Percentiles rank a stretch among this genome's conserved stretches.
Evolutionary conservation across 495 filamentous ascomycete species (phyloP).

Genomic region (Chaetomidium leptoderma): DNA sequence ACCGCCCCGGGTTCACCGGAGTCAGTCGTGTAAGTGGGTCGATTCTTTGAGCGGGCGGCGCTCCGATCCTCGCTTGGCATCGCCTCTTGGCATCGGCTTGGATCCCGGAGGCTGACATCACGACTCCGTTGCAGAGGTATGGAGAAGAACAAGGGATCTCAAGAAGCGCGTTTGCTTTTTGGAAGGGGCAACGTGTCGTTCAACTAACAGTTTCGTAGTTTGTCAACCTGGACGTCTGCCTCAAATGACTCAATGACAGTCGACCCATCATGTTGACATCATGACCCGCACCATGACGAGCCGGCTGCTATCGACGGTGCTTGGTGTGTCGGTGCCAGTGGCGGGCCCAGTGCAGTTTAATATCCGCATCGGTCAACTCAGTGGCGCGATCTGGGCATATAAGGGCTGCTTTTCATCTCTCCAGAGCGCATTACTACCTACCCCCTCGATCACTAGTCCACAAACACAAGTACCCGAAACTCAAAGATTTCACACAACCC

Average conservation of each 20-base stretch:
- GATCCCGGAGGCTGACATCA: background rate
- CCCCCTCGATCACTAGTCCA: background rate
- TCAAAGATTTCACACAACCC: background rate
- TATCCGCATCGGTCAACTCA: background rate
- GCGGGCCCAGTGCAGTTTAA: background rate
- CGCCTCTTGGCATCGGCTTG: background rate
- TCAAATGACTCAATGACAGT: background rate
- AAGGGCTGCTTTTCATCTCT: background rate
- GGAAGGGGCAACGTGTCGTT: background rate
- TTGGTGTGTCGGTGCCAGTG: background rate
- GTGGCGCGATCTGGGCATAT: too few species aligned
- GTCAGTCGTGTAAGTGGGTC: background rate
- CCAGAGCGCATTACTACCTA: too few species aligned
- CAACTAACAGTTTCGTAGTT: background rate
- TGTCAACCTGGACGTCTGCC: background rate
- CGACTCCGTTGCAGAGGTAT: background rate
- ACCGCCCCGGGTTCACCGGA: background rate
- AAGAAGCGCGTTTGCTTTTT: background rate
- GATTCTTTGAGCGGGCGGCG: background rate
- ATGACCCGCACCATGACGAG: conserved; percentile 2
- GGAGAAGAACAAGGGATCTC: background rate
- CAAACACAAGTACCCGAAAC: background rate
- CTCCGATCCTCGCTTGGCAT: background rate
- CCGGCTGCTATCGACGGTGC: background rate
- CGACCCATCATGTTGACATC: conserved; percentile 12